Base-by-base conservation (phyloP, 139 green algal genomes). In the Chlorella sp. region DNA sequence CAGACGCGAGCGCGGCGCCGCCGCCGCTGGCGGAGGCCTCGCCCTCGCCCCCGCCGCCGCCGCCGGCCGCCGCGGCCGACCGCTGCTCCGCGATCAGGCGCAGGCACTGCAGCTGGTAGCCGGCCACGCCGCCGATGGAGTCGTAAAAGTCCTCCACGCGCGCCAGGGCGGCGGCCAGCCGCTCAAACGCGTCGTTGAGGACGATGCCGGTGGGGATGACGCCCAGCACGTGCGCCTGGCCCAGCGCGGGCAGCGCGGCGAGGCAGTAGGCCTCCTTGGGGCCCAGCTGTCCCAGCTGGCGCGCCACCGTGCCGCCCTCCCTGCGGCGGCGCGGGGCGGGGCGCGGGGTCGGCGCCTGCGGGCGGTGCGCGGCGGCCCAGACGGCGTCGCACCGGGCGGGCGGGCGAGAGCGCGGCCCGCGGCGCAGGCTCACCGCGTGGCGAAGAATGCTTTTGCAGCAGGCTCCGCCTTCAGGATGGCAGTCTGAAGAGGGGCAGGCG, bases 91-190 rank as follows among this genome's bases (percentile, higher is more conserved):
- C 33, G 35, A 97, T 90, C 19, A 97, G 87, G 65, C 90, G 74
- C 62, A 98, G 77, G 42, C 87, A 94, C 73, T 93, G 91, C 41
- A 90, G 73, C 79, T 98, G 95, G 83, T 98, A 99, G 53, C 95
- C 95, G 2, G 93, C 53, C 36, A 98, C 77, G n/a, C 96, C 96
- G 15, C 96, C 96, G 40, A 99, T 93, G 56, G 76, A 85, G 86
- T 97, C 91, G 75, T 99, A 99, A 71, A 99, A 99, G 3, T 80
- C 55, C 11, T 97, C 90, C 17, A 96, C 87, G 14, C 73, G 78
- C 3, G 58, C 56, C 48, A 98, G 84, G 0, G 74, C 63, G 45
- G 29, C 15, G 23, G 5, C 55, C 56, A 76, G 70, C 70, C 68
- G 25, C 5, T 40, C 73, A 7, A 79, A 51, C 27, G 73, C 73